Evolutionary conservation across 2,329 filamentous ascomycete genomes (phyloP), one percentile per base, ranked within the genome.

Genomic region (Fusarium robinianum): DNA sequence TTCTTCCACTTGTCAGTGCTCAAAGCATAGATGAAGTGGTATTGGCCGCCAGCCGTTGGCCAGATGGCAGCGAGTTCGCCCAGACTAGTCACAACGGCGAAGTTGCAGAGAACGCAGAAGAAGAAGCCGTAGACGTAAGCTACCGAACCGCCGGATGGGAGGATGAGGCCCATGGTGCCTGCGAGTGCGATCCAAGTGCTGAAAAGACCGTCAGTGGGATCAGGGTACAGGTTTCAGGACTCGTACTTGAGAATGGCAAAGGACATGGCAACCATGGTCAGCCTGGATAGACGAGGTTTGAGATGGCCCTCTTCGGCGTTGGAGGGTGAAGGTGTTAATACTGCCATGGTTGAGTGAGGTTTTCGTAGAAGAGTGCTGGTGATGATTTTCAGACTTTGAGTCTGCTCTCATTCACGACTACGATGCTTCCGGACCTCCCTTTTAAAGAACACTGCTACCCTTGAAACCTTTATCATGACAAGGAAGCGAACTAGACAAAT

Each of bases 21-120:
- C 7, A 74, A 37, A 0, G 70, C 68, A 48, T 70, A 72, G 3
- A 70, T 69, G 17, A 72, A 73, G 35, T 75, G 70, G 55, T 74
- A 75, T 31, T 75, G 72, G 1, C 73, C 72, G 6, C 72, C 72
- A 0, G 72, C 70, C 0, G 72, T 76, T 0, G 72, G 73, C 69
- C 71, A 76, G 29, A 74, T 68, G 3, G 70, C 67, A 0, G 68
- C 65, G 3, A 75, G 53, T 43, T 75, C 72, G 2, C 69, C 73
- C 5, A 75, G 55, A 17, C 70, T 73, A 0, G 70, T 66, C 0
- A 66, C 67, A 1, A 75, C 60, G 6, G 67, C 67, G 7, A 75
- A 62, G 45, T 72, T 74, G 55, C 72, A 74, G 5, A 73, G 21
- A 7, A 73, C 69, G 46, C 70, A 73, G 53, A 75, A 72, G 34